A percentile compares a stretch with the other conserved stretches of the same genome.
Evolutionary conservation across 805 yeast species (phyloP).

Genomic region (Candida chilensis): DNA sequence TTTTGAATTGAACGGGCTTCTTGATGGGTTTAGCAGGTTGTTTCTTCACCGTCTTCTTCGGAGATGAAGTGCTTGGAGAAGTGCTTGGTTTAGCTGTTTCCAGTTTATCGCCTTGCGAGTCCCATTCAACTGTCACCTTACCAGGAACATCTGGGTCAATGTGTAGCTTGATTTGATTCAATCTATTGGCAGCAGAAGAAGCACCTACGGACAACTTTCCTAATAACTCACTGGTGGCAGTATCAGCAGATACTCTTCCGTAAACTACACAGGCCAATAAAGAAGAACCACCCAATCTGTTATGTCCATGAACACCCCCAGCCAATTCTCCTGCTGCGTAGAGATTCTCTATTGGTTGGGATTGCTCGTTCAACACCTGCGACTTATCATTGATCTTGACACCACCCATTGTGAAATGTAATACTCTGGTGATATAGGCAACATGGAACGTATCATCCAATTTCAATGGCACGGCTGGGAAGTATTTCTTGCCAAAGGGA

Average conservation of each 20-base stretch:
- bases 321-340: slow-evolving; percentile 36
- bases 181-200: slow-evolving; percentile 19
- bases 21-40: neutral
- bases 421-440: slow-evolving; percentile 44
- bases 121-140: slow-evolving; percentile 23
- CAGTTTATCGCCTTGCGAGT: slow-evolving; percentile 1
- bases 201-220: slow-evolving; percentile 15
- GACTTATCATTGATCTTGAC: slow-evolving; percentile 41
- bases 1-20: slow-evolving; percentile 13
- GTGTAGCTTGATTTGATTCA: slow-evolving; percentile 32
- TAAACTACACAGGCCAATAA: slow-evolving; percentile 34
- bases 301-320: slow-evolving; percentile 37
- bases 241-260: slow-evolving; percentile 33
- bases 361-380: slow-evolving; percentile 18
- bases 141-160: slow-evolving; percentile 27
- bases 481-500: slow-evolving; percentile 36
- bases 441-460: slow-evolving; percentile 34
- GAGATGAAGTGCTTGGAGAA: neutral
- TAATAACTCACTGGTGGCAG: slow-evolving; percentile 21
- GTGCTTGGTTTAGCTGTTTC: neutral
- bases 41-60: slow-evolving; percentile 6
- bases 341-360: slow-evolving; percentile 20
- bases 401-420: slow-evolving; percentile 68
- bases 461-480: slow-evolving; percentile 36
- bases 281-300: slow-evolving; percentile 32